These are phyloP conservation scores for Calocybe cyanea DNA, from an alignment of 768 basidiomycete genomes.

Conservation along the genomic window DNA sequence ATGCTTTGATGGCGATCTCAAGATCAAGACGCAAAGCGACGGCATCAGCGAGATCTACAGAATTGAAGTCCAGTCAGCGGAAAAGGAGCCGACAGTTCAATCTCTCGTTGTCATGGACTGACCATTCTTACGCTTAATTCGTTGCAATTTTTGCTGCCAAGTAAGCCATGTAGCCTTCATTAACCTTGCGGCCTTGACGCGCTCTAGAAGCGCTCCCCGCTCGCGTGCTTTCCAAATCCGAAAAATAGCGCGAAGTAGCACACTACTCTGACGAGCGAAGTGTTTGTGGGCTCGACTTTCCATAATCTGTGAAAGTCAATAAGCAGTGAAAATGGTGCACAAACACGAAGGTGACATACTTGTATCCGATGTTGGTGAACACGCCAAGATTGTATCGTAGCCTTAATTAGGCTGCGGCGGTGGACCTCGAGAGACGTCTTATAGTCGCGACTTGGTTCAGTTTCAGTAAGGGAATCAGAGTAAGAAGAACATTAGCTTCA, in stretches of 20 bases:
- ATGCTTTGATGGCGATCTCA: constrained; percentile 26
- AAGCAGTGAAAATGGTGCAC: neutral
- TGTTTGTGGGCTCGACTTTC: constrained; percentile 57
- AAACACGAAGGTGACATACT: constrained; percentile 31
- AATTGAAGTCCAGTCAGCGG: constrained; percentile 3
- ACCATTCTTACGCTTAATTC: constrained; percentile 46
- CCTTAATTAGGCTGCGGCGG: constrained; percentile 39
- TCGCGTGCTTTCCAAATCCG: constrained; percentile 70
- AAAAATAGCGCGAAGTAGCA: constrained; percentile 54
- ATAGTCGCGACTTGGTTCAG: constrained; percentile 36
- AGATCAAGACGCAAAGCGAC: constrained; percentile 47
- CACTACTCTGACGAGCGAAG: constrained; percentile 50
- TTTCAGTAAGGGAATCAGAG: neutral
- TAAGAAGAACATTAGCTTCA: constrained; percentile 12
- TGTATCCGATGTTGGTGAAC: constrained; percentile 42
- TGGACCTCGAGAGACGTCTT: constrained; percentile 41
- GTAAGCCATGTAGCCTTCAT: constrained; percentile 41
- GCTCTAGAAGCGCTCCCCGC: constrained; percentile 53
- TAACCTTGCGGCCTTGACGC: constrained; percentile 43
- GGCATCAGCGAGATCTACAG: constrained; percentile 43
- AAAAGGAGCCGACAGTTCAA: neutral
- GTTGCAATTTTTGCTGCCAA: constrained; percentile 47
- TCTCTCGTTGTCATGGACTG: constrained; percentile 9
- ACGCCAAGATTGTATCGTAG: constrained; percentile 53
- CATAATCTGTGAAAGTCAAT: constrained; percentile 36